Percentiles rank a stretch among this genome's conserved stretches.
phyloP scores from a whole-genome alignment of 2,329 filamentous ascomycete species.

The Diplodia mutila region DNA sequence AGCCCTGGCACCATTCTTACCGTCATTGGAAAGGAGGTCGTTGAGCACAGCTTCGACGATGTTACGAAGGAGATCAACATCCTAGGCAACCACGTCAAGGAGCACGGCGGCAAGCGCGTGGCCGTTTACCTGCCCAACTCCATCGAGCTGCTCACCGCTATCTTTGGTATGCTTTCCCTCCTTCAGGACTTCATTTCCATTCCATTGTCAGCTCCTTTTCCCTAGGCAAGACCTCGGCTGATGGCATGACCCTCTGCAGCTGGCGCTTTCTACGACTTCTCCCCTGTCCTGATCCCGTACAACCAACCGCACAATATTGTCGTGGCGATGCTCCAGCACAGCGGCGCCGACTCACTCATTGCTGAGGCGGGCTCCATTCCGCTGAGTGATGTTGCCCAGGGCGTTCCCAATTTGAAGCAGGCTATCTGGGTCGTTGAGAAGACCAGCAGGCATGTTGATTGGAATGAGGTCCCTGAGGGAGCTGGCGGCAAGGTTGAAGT shows the following conservation, averaged over 20 bases:
- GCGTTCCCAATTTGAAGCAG: conserved; percentile 70
- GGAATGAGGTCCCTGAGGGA: conserved; percentile 83
- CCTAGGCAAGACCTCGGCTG: background rate
- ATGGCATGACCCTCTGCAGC: conserved; percentile 52
- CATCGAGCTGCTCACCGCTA: conserved; percentile 76
- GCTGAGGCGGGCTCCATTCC: conserved; percentile 87
- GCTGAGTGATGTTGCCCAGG: conserved; percentile 70
- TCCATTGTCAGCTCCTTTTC: background rate
- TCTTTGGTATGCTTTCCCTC: conserved; percentile 63
- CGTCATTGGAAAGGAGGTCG: conserved; percentile 73
- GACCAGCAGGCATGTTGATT: conserved; percentile 90
- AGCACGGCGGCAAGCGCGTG: conserved; percentile 71
- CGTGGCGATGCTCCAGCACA: conserved; percentile 71
- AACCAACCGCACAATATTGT: conserved; percentile 72
- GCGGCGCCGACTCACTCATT: conserved; percentile 78
- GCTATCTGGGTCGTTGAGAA: conserved; percentile 92
- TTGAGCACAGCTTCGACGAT: conserved; percentile 72
- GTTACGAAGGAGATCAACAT: conserved; percentile 85
- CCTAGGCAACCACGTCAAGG: conserved; percentile 75
- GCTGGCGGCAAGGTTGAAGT: conserved; percentile 76
- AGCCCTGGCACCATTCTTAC: conserved; percentile 76
- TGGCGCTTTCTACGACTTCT: conserved; percentile 86
- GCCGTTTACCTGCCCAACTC: conserved; percentile 94
- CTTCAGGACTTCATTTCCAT: too few species aligned
- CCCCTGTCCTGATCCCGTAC: conserved; percentile 82